Evolutionary conservation across 495 filamentous ascomycete genomes (phyloP).

Genomic region (Oidiodendron maius): DNA sequence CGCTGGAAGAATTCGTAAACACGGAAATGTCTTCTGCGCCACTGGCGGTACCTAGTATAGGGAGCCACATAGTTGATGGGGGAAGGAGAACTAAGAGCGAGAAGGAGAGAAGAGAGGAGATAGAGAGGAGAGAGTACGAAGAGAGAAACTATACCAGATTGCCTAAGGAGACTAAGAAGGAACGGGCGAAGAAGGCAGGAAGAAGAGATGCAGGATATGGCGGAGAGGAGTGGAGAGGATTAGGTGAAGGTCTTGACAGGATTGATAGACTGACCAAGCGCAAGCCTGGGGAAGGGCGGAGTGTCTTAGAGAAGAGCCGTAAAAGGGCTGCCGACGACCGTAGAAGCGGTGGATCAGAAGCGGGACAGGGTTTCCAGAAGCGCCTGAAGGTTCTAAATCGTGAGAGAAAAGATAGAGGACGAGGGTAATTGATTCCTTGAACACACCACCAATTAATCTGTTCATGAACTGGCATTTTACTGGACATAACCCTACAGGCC

Average conservation of each 20-base stretch:
- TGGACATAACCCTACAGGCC: too few species aligned
- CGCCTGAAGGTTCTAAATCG: slow-evolving; percentile 60
- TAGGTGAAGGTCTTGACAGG: slow-evolving; percentile 72
- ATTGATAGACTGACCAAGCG: slow-evolving; percentile 66
- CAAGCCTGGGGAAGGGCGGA: slow-evolving; percentile 46
- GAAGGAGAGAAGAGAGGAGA: slow-evolving; percentile 62
- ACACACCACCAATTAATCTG: too few species aligned
- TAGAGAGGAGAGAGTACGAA: slow-evolving; percentile 71
- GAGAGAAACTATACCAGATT: slow-evolving; percentile 82
- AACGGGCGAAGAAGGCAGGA: slow-evolving; percentile 43
- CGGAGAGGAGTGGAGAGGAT: slow-evolving; percentile 77
- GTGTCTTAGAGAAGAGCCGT: slow-evolving; percentile 69
- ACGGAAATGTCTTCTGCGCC: slow-evolving; percentile 75
- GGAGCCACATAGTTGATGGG: slow-evolving; percentile 66
- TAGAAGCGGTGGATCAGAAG: slow-evolving; percentile 47
- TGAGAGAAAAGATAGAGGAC: slow-evolving; percentile 47
- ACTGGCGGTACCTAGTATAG: slow-evolving; percentile 73
- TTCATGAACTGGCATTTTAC: too few species aligned
- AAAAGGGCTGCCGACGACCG: slow-evolving; percentile 62
- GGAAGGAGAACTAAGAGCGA: slow-evolving; percentile 70
- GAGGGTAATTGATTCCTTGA: too few species aligned
- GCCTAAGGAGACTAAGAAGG: slow-evolving; percentile 76
- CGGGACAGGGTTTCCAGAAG: slow-evolving; percentile 70
- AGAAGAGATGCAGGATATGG: slow-evolving; percentile 57
- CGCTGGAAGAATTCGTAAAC: slow-evolving; percentile 79